Evolutionary conservation across 805 yeast genomes (phyloP).

Genomic region (Spathaspora passalidarum): DNA sequence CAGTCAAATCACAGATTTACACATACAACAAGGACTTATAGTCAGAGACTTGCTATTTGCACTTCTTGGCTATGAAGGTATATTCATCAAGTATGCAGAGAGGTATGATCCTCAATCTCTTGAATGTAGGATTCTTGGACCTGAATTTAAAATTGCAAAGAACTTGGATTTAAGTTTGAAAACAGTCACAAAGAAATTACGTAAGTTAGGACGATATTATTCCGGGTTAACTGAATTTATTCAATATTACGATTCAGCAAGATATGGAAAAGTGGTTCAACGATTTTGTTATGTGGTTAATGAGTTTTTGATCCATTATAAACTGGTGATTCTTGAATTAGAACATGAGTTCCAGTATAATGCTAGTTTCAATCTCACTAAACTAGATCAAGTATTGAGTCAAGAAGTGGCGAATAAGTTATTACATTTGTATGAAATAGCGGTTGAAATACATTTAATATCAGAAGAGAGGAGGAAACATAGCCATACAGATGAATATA

Average conservation of each 20-base stretch:
- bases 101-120: constrained; percentile 47
- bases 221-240: constrained; percentile 57
- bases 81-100: constrained; percentile 66
- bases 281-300: constrained; percentile 60
- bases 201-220: constrained; percentile 61
- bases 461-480: constrained; percentile 31
- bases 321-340: constrained; percentile 35
- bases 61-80: constrained; percentile 73
- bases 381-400: constrained; percentile 43
- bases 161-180: constrained; percentile 72
- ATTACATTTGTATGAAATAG: constrained; percentile 57
- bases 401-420: constrained; percentile 31
- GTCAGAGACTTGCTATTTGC: constrained; percentile 68
- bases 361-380: constrained; percentile 53
- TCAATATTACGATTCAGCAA: constrained; percentile 51
- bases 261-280: constrained; percentile 72
- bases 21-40: constrained; percentile 70
- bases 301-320: constrained; percentile 24
- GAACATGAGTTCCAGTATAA: constrained; percentile 53
- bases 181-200: constrained; percentile 61
- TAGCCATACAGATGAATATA: neutral
- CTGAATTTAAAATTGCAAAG: constrained; percentile 71
- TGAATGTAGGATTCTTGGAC: constrained; percentile 54
- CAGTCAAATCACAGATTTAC: constrained; percentile 42
- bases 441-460: constrained; percentile 48